Conservation (phyloP, 2,329 filamentous ascomycete species). For the Arthrobotrys megalospora region DNA sequence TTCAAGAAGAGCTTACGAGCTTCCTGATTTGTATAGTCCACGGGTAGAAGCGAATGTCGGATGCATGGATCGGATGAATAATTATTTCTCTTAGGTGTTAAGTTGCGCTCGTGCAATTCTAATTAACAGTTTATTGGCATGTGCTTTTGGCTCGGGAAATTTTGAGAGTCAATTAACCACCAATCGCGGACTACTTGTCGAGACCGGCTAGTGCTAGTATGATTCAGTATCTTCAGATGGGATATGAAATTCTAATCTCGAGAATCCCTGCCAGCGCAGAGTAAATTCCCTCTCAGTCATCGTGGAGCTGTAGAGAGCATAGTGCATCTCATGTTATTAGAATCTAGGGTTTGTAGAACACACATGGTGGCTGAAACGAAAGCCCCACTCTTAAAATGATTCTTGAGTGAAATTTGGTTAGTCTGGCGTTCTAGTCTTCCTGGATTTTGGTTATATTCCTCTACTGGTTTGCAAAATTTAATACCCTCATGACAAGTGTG, state of each 20-base stretch:
- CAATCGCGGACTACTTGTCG: neutral
- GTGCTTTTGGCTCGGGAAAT: conserved; percentile 10
- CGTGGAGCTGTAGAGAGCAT: too few relatives aligned
- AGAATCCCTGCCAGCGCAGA: too few relatives aligned
- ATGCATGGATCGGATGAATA: conserved; percentile 31
- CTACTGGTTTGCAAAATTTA: too few relatives aligned
- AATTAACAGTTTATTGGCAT: neutral
- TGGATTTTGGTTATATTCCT: too few relatives aligned
- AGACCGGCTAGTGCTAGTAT: neutral
- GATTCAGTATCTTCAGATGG: neutral
- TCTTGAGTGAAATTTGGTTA: too few relatives aligned
- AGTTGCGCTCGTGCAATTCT: neutral
- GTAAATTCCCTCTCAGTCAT: too few relatives aligned
- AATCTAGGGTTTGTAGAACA: too few relatives aligned
- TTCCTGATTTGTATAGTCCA: conserved; percentile 42
- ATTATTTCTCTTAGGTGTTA: neutral
- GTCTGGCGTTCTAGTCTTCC: too few relatives aligned
- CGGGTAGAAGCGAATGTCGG: conserved; percentile 45
- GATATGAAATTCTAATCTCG: neutral
- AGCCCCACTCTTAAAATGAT: too few relatives aligned
- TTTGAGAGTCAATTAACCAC: neutral
- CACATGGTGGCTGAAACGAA: too few relatives aligned
- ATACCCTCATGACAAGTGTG: too few relatives aligned
- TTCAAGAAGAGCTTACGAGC: conserved; percentile 30
- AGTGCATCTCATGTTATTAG: too few relatives aligned